Percentiles rank a stretch among this genome's conserved stretches.
phyloP scores from a whole-genome alignment of 345 rosid genomes.

The Rhodomyrtus tomentosa region DNA sequence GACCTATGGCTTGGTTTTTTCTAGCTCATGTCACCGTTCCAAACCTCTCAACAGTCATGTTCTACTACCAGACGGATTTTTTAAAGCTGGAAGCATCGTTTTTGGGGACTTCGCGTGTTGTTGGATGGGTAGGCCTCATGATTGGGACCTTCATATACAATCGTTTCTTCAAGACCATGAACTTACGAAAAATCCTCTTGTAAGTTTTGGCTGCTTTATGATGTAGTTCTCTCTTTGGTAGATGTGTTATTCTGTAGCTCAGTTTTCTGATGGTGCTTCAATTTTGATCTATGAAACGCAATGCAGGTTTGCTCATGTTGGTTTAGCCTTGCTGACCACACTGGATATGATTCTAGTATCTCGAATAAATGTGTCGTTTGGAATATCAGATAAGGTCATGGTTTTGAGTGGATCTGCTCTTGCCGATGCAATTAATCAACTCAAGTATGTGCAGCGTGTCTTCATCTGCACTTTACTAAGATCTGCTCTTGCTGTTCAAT shows the following conservation, averaged over 20 bases:
- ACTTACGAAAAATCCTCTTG: conserved; percentile 67
- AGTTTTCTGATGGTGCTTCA: neutral
- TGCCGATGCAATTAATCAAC: conserved; percentile 84
- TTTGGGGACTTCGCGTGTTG: conserved; percentile 76
- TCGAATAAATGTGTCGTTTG: conserved; percentile 34
- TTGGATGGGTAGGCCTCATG: conserved; percentile 96
- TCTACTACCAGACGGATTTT: conserved; percentile 90
- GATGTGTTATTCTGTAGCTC: neutral
- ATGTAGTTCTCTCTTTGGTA: neutral
- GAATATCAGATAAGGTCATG: conserved; percentile 80
- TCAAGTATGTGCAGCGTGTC: conserved; percentile 39
- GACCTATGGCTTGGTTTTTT: conserved; percentile 99
- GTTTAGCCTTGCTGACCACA: conserved; percentile 46
- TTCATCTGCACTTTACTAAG: neutral
- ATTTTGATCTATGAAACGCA: neutral
- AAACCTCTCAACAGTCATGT: conserved; percentile 87
- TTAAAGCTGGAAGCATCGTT: conserved; percentile 81
- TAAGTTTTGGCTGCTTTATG: conserved; percentile 17
- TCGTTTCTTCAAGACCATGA: conserved; percentile 60
- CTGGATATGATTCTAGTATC: conserved; percentile 72
- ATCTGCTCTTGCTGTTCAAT: neutral
- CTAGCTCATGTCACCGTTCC: conserved; percentile 78
- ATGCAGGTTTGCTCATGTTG: conserved; percentile 77
- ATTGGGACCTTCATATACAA: conserved; percentile 72
- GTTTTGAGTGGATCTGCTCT: conserved; percentile 89